Conservation (phyloP, 2,329 filamentous ascomycete genomes). For the Arthrobotrys entomopaga region DNA sequence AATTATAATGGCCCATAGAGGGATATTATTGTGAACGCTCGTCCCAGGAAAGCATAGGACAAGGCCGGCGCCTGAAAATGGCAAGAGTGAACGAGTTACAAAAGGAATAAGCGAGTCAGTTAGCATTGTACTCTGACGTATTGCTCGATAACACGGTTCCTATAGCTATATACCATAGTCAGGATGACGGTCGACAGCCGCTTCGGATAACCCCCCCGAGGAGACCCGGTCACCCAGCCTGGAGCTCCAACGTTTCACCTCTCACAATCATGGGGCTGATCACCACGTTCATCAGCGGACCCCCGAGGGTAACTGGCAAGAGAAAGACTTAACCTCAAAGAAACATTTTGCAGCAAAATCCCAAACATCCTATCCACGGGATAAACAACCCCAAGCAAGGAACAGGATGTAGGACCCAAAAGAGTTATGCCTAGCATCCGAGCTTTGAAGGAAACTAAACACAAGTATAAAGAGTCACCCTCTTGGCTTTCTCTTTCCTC, state of each 20-base stretch:
- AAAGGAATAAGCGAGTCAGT: constrained; percentile 37
- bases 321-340: constrained; percentile 11
- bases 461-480: constrained; percentile 47
- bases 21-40: no score
- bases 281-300: constrained; percentile 3
- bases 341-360: constrained; percentile 49
- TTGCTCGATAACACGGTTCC: constrained; percentile 19
- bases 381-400: constrained; percentile 50
- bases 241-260: constrained; percentile 48
- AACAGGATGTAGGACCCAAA: constrained; percentile 28
- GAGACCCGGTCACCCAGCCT: constrained; percentile 15
- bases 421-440: constrained; percentile 36
- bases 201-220: constrained; percentile 5
- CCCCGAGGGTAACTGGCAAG: constrained; percentile 10
- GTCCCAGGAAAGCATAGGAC: constrained; percentile 5
- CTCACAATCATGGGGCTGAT: constrained; percentile 13
- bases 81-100: constrained; percentile 26
- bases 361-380: constrained; percentile 46
- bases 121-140: constrained; percentile 14
- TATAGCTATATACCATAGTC: no score
- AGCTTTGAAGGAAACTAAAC: constrained; percentile 30
- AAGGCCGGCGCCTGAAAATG: constrained; percentile 23
- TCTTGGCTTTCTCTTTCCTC: constrained; percentile 45
- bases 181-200: constrained; percentile 36
- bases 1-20: constrained; percentile 15